Evolutionary conservation across 192 early-diverging fungal genomes (phyloP), one percentile per base, ranked within the genome.

Genomic region (Linnemannia exigua): DNA sequence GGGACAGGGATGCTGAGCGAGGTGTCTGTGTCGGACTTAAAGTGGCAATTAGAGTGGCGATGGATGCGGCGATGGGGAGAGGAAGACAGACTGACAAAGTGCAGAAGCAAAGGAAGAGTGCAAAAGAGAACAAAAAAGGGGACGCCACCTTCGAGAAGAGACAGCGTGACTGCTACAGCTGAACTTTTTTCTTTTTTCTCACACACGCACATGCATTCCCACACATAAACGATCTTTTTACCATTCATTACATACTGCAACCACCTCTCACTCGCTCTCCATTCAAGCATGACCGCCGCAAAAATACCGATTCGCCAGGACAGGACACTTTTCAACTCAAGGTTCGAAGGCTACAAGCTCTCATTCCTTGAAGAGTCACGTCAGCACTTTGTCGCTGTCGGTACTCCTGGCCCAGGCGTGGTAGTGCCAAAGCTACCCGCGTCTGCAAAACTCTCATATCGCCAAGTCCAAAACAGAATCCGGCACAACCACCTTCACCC

Each of bases 331-430:
- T 75, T 94, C 44, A 94, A 95, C 54, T 79, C 91, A 36, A 89
- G 88, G 68, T 95, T 95, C 83, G 94, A 95, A 47, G 93, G 95
- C 1, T 95, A 95, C 84, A 95, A 94, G 72, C 87, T 95, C 47
- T 88, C 89, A 15, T 77, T 94, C 48, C 89, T 93, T 28, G 88
- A 89, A 41, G 88, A 90, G 19, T 78, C 78, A 9, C 81, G 73
- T 16, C 83, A 85, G 73, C 83, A 85, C 58, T 85, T 85, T 72
- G 77, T 79, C 22, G 36, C 72, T 6, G 80, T 85, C 28, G 73
- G 61, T 1, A 37, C 90, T 17, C 82, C 90, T 11, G 52, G 72
- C 22, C 81, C 85, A 67, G 77, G 80, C 48, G 69, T 90, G 16
- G 36, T 79, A 0, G 73, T 92, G 1, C 76, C 79, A 28, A 90